Base-by-base conservation (phyloP, 768 basidiomycete species). In the Mycena belliarum region DNA sequence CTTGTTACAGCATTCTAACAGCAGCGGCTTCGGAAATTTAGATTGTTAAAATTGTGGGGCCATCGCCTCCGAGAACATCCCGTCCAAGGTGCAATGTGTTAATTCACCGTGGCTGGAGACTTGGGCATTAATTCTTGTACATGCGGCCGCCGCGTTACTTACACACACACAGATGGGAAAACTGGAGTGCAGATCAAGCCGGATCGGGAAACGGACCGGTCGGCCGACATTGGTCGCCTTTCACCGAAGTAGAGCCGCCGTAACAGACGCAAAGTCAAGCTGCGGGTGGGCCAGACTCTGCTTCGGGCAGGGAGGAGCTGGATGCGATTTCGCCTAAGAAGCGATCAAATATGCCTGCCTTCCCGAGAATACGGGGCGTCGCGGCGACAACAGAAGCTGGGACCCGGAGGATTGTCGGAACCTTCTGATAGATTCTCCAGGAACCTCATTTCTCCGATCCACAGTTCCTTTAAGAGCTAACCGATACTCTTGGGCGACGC, bases 401-500 rank as follows among this genome's bases (percentile, higher is more conserved):
- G n/a, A 18, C 14, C 2, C 50, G 50, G 57, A 48, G 40, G 29
- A 52, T 49, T 49, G 21, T 53, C 57, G 47, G 57, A 49, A 48
- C 40, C 10, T 41, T 58, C 29, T 42, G 45, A 53, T 47, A 42
- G 51, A 47, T 59, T 49, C 52, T 58, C 50, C 51, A 48, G 46
- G 56, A 58, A 52, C 49, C 46, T 29, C 45, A 52, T 52, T 59
- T 59, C 52, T 54, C 59, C 59, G 53, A 50, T 32, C 16, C 21
- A 46, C 26, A 23, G 43, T 55, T 55, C 49, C 33, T 16, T 47
- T 52, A 43, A 60, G 45, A 60, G 59, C 53, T 44, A 60, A 51
- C 23, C 41, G 59, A 60, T 59, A 18, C 24, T 51, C 23, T 8
- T 35, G 38, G 43, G 38, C 32, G 44, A 55, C 50, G 29, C 57